These are phyloP conservation scores for Tylopilus subfusipes DNA, from an alignment of 768 basidiomycete genomes.

Conservation along the genomic window DNA sequence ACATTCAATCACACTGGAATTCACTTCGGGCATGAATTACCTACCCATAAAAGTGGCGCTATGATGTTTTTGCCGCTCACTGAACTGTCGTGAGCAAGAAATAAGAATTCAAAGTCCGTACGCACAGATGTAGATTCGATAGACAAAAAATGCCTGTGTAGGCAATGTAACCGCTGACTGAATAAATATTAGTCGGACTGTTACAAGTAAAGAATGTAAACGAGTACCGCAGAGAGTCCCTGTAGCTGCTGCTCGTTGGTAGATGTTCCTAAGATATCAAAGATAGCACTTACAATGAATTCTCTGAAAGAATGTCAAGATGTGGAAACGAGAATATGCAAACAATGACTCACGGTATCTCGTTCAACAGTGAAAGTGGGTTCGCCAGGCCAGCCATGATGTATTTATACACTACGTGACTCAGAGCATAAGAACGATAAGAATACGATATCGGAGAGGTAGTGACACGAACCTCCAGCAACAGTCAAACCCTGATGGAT, in stretches of 20 bases:
- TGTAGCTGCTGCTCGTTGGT: slow-evolving; percentile 7
- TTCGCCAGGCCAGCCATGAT: neutral
- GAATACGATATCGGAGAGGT: neutral
- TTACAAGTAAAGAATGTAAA: no score
- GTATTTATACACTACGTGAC: slow-evolving; percentile 2
- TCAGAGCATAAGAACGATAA: neutral
- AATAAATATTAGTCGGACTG: neutral
- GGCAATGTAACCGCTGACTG: neutral
- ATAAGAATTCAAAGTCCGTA: neutral
- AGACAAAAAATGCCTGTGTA: slow-evolving; percentile 4
- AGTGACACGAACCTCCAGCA: slow-evolving; percentile 6
- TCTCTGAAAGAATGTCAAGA: slow-evolving; percentile 1
- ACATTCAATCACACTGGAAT: neutral
- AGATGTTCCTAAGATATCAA: neutral
- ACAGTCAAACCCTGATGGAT: slow-evolving; percentile 6
- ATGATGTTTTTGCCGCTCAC: slow-evolving; percentile 6
- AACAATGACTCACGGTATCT: neutral
- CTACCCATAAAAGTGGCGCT: slow-evolving; percentile 8
- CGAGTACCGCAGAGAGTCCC: neutral
- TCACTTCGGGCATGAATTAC: neutral
- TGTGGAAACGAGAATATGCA: no score
- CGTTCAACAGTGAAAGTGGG: neutral
- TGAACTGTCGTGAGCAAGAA: neutral
- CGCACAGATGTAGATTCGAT: slow-evolving; percentile 8
- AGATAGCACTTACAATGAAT: slow-evolving; percentile 2